A percentile compares a stretch with the other conserved stretches of the same genome.
These are phyloP conservation scores for Houttuynia cordata DNA, from an alignment of 164 flowering plant genomes.

Conservation along the genomic window DNA sequence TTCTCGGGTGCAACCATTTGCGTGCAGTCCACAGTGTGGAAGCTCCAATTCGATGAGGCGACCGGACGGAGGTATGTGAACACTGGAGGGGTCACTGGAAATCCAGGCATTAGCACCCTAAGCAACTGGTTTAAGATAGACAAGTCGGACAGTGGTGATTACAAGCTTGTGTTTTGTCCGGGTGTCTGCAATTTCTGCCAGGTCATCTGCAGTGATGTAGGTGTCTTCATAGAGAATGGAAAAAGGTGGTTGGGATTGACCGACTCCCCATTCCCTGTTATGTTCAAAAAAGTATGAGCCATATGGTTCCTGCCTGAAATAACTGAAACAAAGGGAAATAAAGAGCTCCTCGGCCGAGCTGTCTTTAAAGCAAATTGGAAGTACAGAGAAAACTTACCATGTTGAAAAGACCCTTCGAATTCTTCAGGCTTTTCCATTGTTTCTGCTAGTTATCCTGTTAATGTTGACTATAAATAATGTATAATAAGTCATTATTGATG, in stretches of 20 bases:
- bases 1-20: slow-evolving; percentile 15
- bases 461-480: too few species aligned
- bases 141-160: slow-evolving; percentile 3
- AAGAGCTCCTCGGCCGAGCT: too few species aligned
- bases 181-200: slow-evolving; percentile 20
- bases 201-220: slow-evolving; percentile 29
- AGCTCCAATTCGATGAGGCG: slow-evolving; percentile 1
- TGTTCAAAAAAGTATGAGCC: slow-evolving; percentile 16
- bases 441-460: too few species aligned
- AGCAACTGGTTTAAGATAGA: slow-evolving; percentile 19
- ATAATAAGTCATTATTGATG: too few species aligned
- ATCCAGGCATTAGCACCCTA: slow-evolving; percentile 16
- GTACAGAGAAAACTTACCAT: too few species aligned
- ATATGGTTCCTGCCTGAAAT: too few species aligned
- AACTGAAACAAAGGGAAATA: too few species aligned
- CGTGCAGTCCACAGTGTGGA: slow-evolving; percentile 21
- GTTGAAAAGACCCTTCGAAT: too few species aligned
- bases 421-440: too few species aligned
- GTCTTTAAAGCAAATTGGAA: too few species aligned
- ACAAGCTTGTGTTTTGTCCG: slow-evolving; percentile 32
- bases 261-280: slow-evolving; percentile 20
- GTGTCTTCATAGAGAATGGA: slow-evolving; percentile 20
- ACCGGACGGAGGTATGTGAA: slow-evolving; percentile 11
- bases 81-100: slow-evolving; percentile 19
- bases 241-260: slow-evolving; percentile 26